These are phyloP conservation scores for Myriosclerotinia scirpicola DNA, from an alignment of 2,329 filamentous ascomycete genomes.

Conservation along the genomic window DNA sequence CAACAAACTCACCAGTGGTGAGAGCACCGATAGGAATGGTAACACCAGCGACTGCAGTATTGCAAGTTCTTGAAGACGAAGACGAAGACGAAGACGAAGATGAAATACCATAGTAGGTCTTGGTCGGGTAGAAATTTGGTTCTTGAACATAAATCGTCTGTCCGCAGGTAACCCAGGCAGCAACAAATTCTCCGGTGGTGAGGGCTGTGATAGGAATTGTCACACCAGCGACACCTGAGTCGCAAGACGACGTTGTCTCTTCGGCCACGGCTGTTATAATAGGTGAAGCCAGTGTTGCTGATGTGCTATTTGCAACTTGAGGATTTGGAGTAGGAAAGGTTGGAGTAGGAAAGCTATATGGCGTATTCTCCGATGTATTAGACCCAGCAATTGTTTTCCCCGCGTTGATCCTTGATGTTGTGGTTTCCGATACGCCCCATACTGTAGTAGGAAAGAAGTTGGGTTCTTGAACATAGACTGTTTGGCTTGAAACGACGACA, in stretches of 20 bases:
- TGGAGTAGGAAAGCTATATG: background rate
- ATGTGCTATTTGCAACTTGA: background rate
- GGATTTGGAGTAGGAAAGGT: background rate
- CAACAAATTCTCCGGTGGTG: background rate
- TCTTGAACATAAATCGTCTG: background rate
- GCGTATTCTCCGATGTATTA: too few species aligned
- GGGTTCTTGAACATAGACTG: slow-evolving; percentile 14
- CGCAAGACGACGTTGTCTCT: background rate
- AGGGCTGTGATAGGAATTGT: background rate
- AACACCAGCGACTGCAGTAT: too few species aligned
- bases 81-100: background rate
- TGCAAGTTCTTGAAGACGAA: too few species aligned
- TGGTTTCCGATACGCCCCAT: background rate
- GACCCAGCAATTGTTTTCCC: background rate
- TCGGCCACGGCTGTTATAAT: too few species aligned
- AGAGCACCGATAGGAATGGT: too few species aligned
- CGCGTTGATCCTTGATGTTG: background rate
- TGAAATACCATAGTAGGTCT: background rate
- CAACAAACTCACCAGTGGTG: background rate
- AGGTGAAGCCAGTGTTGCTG: background rate
- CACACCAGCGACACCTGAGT: background rate
- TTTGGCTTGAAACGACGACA: slow-evolving; percentile 9
- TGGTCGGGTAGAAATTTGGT: background rate
- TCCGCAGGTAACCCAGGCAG: background rate
- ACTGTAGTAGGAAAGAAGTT: background rate